phyloP scores from a whole-genome alignment of 1,284 basidiomycete species.

The Cryptococcus maquisensis region DNA sequence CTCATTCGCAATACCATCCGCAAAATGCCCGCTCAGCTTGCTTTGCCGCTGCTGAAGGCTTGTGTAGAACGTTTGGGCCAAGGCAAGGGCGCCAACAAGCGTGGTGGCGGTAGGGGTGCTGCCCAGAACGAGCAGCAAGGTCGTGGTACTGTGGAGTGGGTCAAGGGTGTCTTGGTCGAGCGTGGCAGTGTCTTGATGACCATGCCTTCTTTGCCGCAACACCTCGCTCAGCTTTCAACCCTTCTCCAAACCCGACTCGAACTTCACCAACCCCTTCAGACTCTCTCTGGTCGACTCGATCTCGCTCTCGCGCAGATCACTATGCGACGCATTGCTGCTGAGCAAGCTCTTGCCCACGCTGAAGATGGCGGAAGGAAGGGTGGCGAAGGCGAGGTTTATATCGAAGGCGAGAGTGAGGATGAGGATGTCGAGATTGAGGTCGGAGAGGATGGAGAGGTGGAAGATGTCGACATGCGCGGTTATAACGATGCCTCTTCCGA shows the following conservation, averaged over 20 bases:
- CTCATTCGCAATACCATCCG: conserved; percentile 86
- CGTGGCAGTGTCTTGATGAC: conserved; percentile 95
- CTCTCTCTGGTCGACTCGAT: conserved; percentile 83
- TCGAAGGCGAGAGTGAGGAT: conserved; percentile 48
- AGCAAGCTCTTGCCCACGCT: conserved; percentile 34
- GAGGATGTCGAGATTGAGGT: conserved; percentile 62
- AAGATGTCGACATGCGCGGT: conserved; percentile 59
- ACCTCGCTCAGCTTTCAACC: conserved; percentile 76
- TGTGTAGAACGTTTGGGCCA: conserved; percentile 85
- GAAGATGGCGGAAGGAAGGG: conserved; percentile 30
- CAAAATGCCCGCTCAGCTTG: conserved; percentile 81
- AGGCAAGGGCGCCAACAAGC: conserved; percentile 63
- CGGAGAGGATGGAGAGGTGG: conserved; percentile 60
- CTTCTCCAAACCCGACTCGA: conserved; percentile 75
- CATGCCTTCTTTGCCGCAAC: conserved; percentile 47
- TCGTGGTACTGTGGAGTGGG: conserved; percentile 80
- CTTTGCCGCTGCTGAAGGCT: conserved; percentile 78
- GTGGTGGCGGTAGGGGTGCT: conserved; percentile 62
- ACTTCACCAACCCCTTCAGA: conserved; percentile 77
- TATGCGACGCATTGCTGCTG: conserved; percentile 54
- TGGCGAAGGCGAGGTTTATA: conserved; percentile 46
- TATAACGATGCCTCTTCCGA: conserved; percentile 50
- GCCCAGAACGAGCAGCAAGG: conserved; percentile 81
- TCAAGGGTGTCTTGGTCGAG: conserved; percentile 76
- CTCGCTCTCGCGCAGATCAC: conserved; percentile 92